Percentiles rank a stretch among this genome's conserved stretches.
Conservation (phyloP, 768 basidiomycete species). For the Guyanaporus albipodus region DNA sequence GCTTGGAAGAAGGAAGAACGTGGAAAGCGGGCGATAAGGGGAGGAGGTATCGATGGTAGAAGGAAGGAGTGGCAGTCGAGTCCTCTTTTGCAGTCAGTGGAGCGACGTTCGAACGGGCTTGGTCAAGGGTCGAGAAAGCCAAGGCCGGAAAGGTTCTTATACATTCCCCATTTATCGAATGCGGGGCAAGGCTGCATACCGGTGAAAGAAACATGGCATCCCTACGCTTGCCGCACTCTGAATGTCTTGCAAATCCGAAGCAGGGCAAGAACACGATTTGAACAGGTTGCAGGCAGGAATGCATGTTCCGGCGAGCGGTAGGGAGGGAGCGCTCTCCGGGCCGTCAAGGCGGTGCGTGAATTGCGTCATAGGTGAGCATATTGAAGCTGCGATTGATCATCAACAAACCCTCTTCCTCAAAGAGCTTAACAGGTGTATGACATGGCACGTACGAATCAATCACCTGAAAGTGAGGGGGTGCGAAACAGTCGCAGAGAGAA, state of each 20-base stretch:
- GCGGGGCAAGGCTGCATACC: conserved; percentile 21
- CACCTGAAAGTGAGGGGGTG: conserved; percentile 8
- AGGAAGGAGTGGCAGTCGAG: conserved; percentile 13
- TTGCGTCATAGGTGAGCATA: conserved; percentile 25
- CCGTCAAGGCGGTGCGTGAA: conserved; percentile 26
- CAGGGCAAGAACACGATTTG: conserved; percentile 31
- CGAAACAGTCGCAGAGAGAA: conserved; percentile 1
- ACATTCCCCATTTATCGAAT: conserved; percentile 21
- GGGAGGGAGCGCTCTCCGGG: conserved; percentile 21
- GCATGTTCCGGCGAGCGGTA: conserved; percentile 30
- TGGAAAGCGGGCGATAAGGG: conserved; percentile 6
- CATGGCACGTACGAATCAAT: conserved; percentile 13
- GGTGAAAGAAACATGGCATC: conserved; percentile 25
- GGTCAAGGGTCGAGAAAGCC: conserved; percentile 25
- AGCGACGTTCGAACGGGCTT: conserved; percentile 22
- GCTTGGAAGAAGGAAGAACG: not conserved
- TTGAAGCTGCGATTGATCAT: conserved; percentile 26
- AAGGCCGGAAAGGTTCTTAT: conserved; percentile 26
- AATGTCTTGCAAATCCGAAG: conserved; percentile 31
- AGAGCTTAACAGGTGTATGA: conserved; percentile 28
- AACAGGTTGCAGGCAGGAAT: conserved; percentile 29
- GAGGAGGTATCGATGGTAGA: conserved; percentile 3
- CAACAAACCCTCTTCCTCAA: conserved; percentile 28
- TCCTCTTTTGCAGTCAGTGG: conserved; percentile 18
- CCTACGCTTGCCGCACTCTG: conserved; percentile 26